phyloP scores from a whole-genome alignment of 352 stramenopile species.

The Phytophthora brassicae region DNA sequence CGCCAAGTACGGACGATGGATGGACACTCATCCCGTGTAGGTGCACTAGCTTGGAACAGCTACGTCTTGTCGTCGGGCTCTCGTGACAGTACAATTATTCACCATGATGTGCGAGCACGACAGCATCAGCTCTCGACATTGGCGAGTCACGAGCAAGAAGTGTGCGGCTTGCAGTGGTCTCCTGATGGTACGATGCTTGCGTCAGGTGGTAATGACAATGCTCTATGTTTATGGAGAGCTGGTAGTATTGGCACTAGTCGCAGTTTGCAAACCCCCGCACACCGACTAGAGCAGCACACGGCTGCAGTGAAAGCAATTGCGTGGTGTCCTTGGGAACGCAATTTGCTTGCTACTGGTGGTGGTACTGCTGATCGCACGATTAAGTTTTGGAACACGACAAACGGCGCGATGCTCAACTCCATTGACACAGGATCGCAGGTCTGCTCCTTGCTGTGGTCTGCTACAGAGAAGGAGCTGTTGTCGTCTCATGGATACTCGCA shows the following conservation, averaged over 20 bases:
- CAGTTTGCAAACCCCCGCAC: constrained; percentile 58
- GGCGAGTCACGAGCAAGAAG: constrained; percentile 95
- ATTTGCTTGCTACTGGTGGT: constrained; percentile 96
- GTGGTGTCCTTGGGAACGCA: constrained; percentile 98
- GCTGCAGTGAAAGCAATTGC: constrained; percentile 98
- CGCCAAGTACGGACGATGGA: constrained; percentile 93
- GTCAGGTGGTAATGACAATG: constrained; percentile 98
- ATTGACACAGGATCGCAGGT: constrained; percentile 98
- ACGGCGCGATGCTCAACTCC: constrained; percentile 94
- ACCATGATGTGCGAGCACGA: constrained; percentile 69
- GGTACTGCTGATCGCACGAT: constrained; percentile 98
- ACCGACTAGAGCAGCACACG: constrained; percentile 94
- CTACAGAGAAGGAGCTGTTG: constrained; percentile 93
- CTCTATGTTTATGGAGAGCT: constrained; percentile 95
- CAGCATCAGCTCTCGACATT: constrained; percentile 91
- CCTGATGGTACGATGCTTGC: constrained; percentile 95
- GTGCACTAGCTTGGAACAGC: constrained; percentile 96
- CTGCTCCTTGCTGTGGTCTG: constrained; percentile 95
- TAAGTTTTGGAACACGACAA: constrained; percentile 99
- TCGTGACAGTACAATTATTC: constrained; percentile 94
- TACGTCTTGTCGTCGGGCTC: constrained; percentile 93
- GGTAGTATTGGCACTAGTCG: constrained; percentile 78
- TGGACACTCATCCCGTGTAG: constrained; percentile 93
- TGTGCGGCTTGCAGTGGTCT: constrained; percentile 97
- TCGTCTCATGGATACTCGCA: constrained; percentile 97